phyloP scores from a whole-genome alignment of 805 yeast species.

The Scheffersomyces ergatensis region DNA sequence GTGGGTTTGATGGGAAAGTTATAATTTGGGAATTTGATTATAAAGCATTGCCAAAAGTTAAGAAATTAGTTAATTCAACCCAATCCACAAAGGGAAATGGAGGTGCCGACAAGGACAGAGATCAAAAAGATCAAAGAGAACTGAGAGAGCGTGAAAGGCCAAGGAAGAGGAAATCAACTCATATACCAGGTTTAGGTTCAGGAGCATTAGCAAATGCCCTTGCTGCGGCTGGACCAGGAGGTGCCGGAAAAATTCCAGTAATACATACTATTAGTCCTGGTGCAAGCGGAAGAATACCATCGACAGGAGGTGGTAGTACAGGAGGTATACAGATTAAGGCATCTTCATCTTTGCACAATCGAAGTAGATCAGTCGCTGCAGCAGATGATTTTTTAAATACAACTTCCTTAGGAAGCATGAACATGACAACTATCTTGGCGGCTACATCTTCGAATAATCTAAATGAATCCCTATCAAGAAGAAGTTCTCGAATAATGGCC shows the following conservation, averaged over 20 bases:
- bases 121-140: neutral
- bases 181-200: neutral
- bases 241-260: neutral
- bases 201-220: conserved; percentile 2
- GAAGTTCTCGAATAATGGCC: neutral
- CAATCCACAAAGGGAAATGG: neutral
- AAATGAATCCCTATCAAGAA: neutral
- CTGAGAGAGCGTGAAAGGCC: neutral
- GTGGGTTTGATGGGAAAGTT: conserved; percentile 39
- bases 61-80: conserved; percentile 8
- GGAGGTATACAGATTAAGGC: neutral
- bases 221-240: neutral
- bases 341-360: neutral
- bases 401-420: conserved; percentile 12
- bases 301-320: neutral
- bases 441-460: neutral
- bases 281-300: neutral
- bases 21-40: conserved; percentile 45
- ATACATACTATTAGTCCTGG: neutral
- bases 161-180: conserved; percentile 5
- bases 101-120: neutral
- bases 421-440: conserved; percentile 21
- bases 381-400: conserved; percentile 2
- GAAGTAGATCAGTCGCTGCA: conserved; percentile 3
- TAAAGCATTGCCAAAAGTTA: conserved; percentile 37